Percentiles rank a stretch among this genome's conserved stretches.
Conservation (phyloP, 2,329 filamentous ascomycete genomes). For the Lecanicillium sp. region DNA sequence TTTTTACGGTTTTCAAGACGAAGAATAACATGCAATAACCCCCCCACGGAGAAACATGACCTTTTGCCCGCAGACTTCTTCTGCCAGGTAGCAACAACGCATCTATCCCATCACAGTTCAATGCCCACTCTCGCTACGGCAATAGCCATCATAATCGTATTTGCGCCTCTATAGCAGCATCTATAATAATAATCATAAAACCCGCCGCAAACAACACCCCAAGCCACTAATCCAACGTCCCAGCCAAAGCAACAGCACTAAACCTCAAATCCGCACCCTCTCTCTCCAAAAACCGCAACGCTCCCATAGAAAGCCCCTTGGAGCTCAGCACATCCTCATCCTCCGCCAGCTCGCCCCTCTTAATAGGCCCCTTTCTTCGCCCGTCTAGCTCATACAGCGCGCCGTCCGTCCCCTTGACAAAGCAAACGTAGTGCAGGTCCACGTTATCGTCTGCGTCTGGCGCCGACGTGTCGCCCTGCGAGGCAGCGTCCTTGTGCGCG, state of each 20-base stretch:
- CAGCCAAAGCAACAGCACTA: conserved; percentile 48
- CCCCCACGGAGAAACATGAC: too few relatives aligned
- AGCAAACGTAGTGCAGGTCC: conserved; percentile 95
- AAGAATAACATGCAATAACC: too few relatives aligned
- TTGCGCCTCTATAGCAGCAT: not conserved
- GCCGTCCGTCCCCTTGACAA: conserved; percentile 67
- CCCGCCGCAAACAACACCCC: not conserved
- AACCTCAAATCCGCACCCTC: conserved; percentile 50
- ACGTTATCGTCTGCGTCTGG: conserved; percentile 71
- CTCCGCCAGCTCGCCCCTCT: conserved; percentile 43
- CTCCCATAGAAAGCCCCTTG: conserved; percentile 64
- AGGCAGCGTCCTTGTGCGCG: conserved; percentile 72
- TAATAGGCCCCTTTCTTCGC: conserved; percentile 47
- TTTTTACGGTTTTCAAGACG: too few relatives aligned
- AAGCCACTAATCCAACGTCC: conserved; percentile 33
- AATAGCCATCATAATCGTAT: too few relatives aligned
- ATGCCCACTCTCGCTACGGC: too few relatives aligned
- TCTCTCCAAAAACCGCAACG: conserved; percentile 46
- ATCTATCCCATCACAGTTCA: not conserved
- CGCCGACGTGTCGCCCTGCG: conserved; percentile 67
- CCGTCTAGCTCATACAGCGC: conserved; percentile 54
- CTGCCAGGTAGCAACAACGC: not conserved
- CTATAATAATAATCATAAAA: not conserved
- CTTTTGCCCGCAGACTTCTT: too few relatives aligned
- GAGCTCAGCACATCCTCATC: conserved; percentile 68